These are phyloP conservation scores for Citrus maxima DNA, from an alignment of 345 rosid species.

Conservation along the genomic window DNA sequence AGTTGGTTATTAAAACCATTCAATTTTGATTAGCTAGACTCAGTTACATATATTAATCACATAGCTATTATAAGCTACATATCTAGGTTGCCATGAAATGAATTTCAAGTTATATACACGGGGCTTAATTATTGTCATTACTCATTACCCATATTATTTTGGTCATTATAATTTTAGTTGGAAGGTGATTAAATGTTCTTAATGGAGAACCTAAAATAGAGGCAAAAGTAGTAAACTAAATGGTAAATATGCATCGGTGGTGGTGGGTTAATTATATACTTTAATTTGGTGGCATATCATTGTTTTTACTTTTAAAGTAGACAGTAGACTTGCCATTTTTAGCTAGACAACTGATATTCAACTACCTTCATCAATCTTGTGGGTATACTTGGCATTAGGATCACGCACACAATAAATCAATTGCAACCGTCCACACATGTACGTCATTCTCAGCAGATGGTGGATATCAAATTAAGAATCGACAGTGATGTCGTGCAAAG, in stretches of 20 bases:
- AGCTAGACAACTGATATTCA: neutral
- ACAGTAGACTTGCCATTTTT: neutral
- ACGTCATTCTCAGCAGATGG: neutral
- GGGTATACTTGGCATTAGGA: neutral
- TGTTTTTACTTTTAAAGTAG: neutral
- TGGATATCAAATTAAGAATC: neutral
- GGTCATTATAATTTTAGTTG: conserved; percentile 1
- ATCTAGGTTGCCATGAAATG: neutral
- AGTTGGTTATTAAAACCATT: neutral
- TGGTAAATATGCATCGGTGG: neutral
- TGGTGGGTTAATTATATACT: neutral
- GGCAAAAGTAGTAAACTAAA: neutral
- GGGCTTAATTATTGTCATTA: neutral
- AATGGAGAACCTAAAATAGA: conserved; percentile 1
- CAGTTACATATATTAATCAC: neutral
- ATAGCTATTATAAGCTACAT: neutral
- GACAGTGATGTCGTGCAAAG: neutral
- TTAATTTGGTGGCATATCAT: neutral
- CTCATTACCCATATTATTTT: neutral
- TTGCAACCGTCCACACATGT: neutral
- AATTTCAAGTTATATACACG: neutral
- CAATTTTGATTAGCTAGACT: neutral
- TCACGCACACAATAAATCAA: neutral
- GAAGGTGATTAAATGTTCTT: neutral
- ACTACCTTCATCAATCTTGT: conserved; percentile 6